Evolutionary conservation across 2,329 filamentous ascomycete species (phyloP).

Genomic region (Dothistroma septosporum): DNA sequence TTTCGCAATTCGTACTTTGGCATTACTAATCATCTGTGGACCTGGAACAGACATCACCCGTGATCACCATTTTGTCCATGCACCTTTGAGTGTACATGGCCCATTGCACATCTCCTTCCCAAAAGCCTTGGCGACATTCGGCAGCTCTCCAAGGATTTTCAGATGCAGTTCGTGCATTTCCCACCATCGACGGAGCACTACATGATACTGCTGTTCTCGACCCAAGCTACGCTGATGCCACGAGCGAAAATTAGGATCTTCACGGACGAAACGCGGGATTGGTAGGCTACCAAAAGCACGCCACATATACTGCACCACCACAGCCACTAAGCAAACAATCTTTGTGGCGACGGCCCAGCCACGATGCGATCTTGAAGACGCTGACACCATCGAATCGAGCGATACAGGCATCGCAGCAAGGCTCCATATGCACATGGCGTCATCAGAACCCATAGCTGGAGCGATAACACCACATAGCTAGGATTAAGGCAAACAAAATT

Average conservation of each 20-base stretch:
- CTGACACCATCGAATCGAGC: not conserved
- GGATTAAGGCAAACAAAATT: not conserved
- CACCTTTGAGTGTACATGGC: too few relatives aligned
- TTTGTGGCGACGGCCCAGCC: not conserved
- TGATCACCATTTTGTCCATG: too few relatives aligned
- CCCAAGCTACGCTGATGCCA: not conserved
- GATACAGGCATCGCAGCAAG: not conserved
- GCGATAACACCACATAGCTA: not conserved
- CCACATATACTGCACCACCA: not conserved
- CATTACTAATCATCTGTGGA: not conserved
- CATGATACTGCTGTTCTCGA: not conserved
- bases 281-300: not conserved
- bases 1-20: not conserved
- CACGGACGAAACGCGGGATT: not conserved
- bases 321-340: not conserved
- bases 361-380: not conserved
- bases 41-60: too few relatives aligned
- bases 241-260: not conserved
- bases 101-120: too few relatives aligned
- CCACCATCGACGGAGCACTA: not conserved
- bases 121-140: too few relatives aligned
- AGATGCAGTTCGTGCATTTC: not conserved
- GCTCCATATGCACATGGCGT: not conserved
- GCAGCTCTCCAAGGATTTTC: too few relatives aligned
- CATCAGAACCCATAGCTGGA: not conserved